Conservation (phyloP, 371 early-diverging fungal species). For the Mortierella sp. region DNA sequence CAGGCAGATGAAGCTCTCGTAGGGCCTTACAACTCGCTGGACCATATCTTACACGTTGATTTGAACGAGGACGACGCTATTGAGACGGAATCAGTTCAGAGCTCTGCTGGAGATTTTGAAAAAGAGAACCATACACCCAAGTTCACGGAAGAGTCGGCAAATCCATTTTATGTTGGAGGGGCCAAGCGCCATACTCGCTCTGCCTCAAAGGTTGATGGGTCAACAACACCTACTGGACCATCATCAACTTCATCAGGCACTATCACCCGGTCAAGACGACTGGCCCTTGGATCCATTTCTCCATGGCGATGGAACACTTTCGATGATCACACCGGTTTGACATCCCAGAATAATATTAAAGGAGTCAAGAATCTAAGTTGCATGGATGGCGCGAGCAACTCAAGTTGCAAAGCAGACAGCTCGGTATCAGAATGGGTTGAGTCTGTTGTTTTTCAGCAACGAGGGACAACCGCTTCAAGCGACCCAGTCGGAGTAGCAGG, state of each 20-base stretch:
- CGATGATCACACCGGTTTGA: conserved; percentile 13
- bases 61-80: conserved; percentile 35
- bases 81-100: conserved; percentile 42
- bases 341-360: not conserved
- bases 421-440: conserved; percentile 37
- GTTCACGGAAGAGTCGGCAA: conserved; percentile 19
- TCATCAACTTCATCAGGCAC: conserved; percentile 17
- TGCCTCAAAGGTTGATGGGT: conserved; percentile 17
- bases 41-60: conserved; percentile 3
- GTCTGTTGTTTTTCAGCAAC: not conserved
- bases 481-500: conserved; percentile 5
- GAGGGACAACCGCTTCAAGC: not conserved
- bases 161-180: conserved; percentile 25
- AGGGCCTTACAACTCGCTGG: not conserved
- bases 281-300: conserved; percentile 41
- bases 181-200: conserved; percentile 9
- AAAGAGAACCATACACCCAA: conserved; percentile 52
- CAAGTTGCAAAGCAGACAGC: not conserved
- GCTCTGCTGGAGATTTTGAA: conserved; percentile 25
- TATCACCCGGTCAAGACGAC: conserved; percentile 34
- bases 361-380: conserved; percentile 2
- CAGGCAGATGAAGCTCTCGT: conserved; percentile 14
- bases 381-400: not conserved
- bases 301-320: conserved; percentile 52
- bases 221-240: conserved; percentile 30